Evolutionary conservation across 768 basidiomycete genomes (phyloP), one percentile per base, ranked within the genome.

Genomic region (Hygrocybe coccinea): DNA sequence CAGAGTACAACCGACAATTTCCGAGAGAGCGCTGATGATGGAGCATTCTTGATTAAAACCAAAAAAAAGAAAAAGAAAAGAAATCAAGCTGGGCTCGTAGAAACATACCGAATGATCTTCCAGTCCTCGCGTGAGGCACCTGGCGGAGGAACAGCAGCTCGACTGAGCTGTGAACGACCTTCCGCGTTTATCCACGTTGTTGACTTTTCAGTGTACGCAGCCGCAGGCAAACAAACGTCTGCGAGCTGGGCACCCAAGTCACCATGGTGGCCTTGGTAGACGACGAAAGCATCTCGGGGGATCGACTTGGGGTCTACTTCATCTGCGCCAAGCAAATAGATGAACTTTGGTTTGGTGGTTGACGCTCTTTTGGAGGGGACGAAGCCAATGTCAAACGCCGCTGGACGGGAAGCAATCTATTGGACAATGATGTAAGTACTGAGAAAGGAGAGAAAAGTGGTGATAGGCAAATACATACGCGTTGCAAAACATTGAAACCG

Each of bases 261-360:
- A 63, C 97, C 97, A 67, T 99, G 97, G 70, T 97, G 95, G 35
- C 97, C 97, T 66, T 98, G 97, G 71, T 99, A 99, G 12, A 99
- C 95, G 45, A 98, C 95, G 65, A 98, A 98, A 2, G 95, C 93
- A 63, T 92, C 83, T 55, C 81, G 76, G 29, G 97, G 95, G 56
- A 99, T 95, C 2, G 87, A 83, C 49, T 83, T 81, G 38, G 92
- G 88, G 68, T 94, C 84, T 52, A 98, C 71, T 65, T 97, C 95
- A 65, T 99, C 97, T 6, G 97, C 94, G 69, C 95, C 95, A 56
- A 99, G 82, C 50, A 99, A 86, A 74, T 97, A 97, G 60, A 99
- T 75, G 74, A 98, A 98, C 73, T 97, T 99, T 60, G 97, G 89
- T 59, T 82, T 85, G 46, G 83, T 81, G 50, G 76, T 65, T 14